These are phyloP conservation scores for Nitzschia palea DNA, from an alignment of 108 stramenopile species.

Conservation along the genomic window DNA sequence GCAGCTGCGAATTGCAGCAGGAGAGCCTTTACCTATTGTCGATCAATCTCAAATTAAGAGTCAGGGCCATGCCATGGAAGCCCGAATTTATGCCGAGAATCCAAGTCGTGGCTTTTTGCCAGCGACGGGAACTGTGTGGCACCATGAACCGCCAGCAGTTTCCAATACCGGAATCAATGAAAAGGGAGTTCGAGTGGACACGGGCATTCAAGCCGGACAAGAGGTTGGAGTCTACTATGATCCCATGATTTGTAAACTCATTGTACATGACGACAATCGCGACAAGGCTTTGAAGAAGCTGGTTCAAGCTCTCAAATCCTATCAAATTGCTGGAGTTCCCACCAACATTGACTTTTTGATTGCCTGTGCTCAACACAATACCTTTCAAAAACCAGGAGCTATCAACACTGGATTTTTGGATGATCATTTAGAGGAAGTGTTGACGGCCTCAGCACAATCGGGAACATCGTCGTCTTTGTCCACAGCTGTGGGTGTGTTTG, in stretches of 20 bases:
- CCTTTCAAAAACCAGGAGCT: slow-evolving; percentile 65
- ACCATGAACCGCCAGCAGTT: slow-evolving; percentile 49
- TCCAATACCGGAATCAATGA: slow-evolving; percentile 36
- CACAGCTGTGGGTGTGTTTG: slow-evolving; percentile 49
- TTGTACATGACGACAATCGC: slow-evolving; percentile 63
- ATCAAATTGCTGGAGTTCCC: slow-evolving; percentile 84
- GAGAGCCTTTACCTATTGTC: slow-evolving; percentile 49
- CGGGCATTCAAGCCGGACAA: slow-evolving; percentile 85
- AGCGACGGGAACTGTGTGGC: slow-evolving; percentile 72
- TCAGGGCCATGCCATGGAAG: slow-evolving; percentile 80
- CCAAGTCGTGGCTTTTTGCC: slow-evolving; percentile 92
- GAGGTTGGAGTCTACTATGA: slow-evolving; percentile 93
- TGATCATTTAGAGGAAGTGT: slow-evolving; percentile 38
- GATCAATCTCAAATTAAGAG: slow-evolving; percentile 37
- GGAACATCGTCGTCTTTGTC: slow-evolving; percentile 17
- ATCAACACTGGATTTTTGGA: slow-evolving; percentile 85
- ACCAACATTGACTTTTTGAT: slow-evolving; percentile 87
- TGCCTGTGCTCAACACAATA: slow-evolving; percentile 65
- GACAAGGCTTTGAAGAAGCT: slow-evolving; percentile 57
- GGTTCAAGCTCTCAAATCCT: slow-evolving; percentile 52
- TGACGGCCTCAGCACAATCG: not conserved
- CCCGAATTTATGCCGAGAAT: slow-evolving; percentile 97
- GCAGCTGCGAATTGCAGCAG: slow-evolving; percentile 69
- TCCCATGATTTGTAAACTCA: slow-evolving; percentile 97
- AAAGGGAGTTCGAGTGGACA: slow-evolving; percentile 82